Conservation (phyloP, 257 asterid species). For the Catharanthus roseus region DNA sequence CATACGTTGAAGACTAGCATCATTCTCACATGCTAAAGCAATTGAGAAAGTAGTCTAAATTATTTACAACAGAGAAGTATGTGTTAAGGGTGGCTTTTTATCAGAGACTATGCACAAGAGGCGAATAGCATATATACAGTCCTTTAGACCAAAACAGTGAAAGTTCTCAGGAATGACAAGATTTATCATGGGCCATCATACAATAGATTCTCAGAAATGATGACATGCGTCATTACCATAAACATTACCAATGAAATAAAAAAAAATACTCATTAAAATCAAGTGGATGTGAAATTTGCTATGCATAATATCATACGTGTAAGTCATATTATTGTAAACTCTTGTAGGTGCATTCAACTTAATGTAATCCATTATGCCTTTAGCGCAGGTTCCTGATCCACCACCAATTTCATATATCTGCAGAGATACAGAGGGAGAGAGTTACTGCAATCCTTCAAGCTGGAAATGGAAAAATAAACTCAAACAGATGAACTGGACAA, state of each 20-base stretch:
- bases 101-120: background rate
- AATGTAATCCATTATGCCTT: conserved; percentile 93
- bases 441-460: background rate
- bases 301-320: conserved; percentile 48
- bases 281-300: background rate
- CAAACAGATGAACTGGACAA: background rate
- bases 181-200: too few relatives aligned
- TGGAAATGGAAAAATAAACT: too few relatives aligned
- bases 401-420: conserved; percentile 99
- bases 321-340: conserved; percentile 79
- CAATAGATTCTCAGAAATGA: too few relatives aligned
- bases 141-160: background rate
- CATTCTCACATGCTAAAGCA: background rate
- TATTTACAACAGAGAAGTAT: background rate
- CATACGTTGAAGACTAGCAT: background rate
- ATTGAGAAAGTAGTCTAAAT: background rate
- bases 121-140: background rate
- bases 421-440: conserved; percentile 10
- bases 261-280: background rate
- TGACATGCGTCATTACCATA: too few relatives aligned
- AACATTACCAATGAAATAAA: too few relatives aligned
- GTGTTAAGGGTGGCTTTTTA: background rate
- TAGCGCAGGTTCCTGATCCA: conserved; percentile 99
- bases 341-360: conserved; percentile 91
- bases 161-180: background rate